Conservation (phyloP, 2,329 filamentous ascomycete genomes). For the Apiospora marii region DNA sequence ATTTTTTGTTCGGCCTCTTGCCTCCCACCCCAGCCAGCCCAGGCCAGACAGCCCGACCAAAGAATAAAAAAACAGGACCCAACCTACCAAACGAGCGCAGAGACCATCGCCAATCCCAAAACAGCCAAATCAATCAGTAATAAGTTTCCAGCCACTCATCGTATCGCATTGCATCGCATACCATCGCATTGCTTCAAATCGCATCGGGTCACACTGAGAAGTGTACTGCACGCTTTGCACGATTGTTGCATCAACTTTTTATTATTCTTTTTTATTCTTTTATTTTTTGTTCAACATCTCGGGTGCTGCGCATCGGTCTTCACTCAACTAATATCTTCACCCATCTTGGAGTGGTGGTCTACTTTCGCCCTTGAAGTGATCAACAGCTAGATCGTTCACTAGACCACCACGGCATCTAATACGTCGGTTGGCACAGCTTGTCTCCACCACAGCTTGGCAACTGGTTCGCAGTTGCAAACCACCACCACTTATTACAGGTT, state of each 20-base stretch:
- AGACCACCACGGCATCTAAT: constrained; percentile 9
- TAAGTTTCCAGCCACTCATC: constrained; percentile 18
- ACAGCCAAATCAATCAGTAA: constrained; percentile 13
- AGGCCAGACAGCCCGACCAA: neutral
- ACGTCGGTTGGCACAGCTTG: constrained; percentile 15
- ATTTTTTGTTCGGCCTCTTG: constrained; percentile 16
- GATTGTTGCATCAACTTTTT: neutral
- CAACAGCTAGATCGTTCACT: constrained; percentile 14
- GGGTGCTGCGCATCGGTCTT: constrained; percentile 12
- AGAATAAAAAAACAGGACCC: constrained; percentile 16
- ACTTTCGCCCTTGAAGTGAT: neutral
- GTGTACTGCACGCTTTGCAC: neutral
- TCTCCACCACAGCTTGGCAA: constrained; percentile 5
- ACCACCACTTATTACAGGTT: constrained; percentile 19
- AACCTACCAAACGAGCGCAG: constrained; percentile 16
- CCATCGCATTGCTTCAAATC: constrained; percentile 11
- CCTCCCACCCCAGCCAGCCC: constrained; percentile 1
- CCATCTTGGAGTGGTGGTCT: neutral
- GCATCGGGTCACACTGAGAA: constrained; percentile 6
- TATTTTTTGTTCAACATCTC: neutral
- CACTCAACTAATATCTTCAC: neutral
- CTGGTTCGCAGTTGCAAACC: constrained; percentile 21
- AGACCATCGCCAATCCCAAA: constrained; percentile 11
- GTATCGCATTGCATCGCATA: neutral
- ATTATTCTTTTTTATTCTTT: neutral